Evolutionary conservation across 1,139 yeast genomes (phyloP), one percentile per base, ranked within the genome.

Genomic region (Zygosaccharomyces sapae): DNA sequence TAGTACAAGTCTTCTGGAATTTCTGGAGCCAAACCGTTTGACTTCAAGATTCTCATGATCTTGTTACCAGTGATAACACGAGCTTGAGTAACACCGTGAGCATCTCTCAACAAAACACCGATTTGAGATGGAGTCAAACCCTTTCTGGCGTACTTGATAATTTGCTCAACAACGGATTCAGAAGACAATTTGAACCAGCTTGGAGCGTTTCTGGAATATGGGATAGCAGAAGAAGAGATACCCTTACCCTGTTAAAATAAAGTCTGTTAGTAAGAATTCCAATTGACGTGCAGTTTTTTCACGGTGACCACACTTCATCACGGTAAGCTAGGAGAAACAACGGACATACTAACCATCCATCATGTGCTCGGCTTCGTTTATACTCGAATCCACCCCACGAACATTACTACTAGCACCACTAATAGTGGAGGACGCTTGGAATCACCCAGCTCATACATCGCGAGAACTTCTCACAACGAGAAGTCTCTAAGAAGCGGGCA

Each of bases 41-140:
- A 86, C 80, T 90, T 94, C 76, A 92, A 84, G 81, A 92, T 89
- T 86, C 99, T 90, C 77, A 92, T 85, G 72, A 92, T 85, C 88
- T 94, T 94, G 96, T 90, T 90, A 83, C 97, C 97, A 66, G 98
- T 92, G 77, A 88, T 89, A 72, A 90, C 84, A 80, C 84, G 89
- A 69, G 96, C 78, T 79, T 90, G 97, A 73, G 97, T 84, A 69
- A 92, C 97, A 79, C 98, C 98, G 81, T 94, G 98, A 69, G 97
- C 95, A 79, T 92, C 99, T 84, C 99, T 90, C 76, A 92, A 88
- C 71, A 89, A 77, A 71, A 92, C 98, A 86, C 99, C 98, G 66
- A 92, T 92, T 78, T 89, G 96, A 69, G 98, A 92, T 70, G 99
- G 99, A 67, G 97, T 88, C 75, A 89, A 80, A 88, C 99, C 99